phyloP scores from a whole-genome alignment of 1,139 yeast genomes.

The Blastobotrys persicus region DNA sequence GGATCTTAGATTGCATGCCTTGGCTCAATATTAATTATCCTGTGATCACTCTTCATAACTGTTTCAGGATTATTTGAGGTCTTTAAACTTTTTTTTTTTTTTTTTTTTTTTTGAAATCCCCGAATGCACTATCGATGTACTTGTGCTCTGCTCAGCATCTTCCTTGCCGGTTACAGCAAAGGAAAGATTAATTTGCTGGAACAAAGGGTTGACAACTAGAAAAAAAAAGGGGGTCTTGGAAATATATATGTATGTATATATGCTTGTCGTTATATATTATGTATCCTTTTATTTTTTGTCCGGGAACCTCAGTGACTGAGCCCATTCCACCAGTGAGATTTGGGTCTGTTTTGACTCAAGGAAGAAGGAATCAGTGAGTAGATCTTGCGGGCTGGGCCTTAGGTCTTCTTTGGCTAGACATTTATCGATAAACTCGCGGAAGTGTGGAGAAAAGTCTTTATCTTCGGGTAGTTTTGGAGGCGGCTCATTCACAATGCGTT shows the following conservation, averaged over 20 bases:
- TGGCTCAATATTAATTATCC: too few relatives aligned
- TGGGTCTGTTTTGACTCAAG: slow-evolving; percentile 43
- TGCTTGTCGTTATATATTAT: background rate
- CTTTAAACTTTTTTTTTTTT: too few relatives aligned
- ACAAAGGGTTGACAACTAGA: too few relatives aligned
- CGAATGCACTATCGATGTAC: too few relatives aligned
- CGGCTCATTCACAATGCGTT: slow-evolving; percentile 87
- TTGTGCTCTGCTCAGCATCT: too few relatives aligned
- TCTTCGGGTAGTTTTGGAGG: slow-evolving; percentile 67
- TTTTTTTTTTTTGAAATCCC: too few relatives aligned
- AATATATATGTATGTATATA: slow-evolving; percentile 1
- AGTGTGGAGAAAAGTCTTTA: slow-evolving; percentile 42
- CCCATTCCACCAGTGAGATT: slow-evolving; percentile 53
- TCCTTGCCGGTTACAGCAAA: too few relatives aligned
- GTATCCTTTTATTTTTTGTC: slow-evolving; percentile 4
- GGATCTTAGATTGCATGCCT: too few relatives aligned
- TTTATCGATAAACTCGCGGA: slow-evolving; percentile 62
- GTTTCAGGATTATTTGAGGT: too few relatives aligned
- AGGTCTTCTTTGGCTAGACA: slow-evolving; percentile 69
- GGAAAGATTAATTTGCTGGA: too few relatives aligned
- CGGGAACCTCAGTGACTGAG: slow-evolving; percentile 32
- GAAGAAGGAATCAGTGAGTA: slow-evolving; percentile 49
- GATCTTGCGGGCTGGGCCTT: slow-evolving; percentile 62
- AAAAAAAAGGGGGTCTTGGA: too few relatives aligned
- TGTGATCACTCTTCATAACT: too few relatives aligned